A percentile compares a stretch with the other conserved stretches of the same genome.
These are phyloP conservation scores for Phytophthora brassicae DNA, from an alignment of 352 stramenopile genomes.

Conservation along the genomic window DNA sequence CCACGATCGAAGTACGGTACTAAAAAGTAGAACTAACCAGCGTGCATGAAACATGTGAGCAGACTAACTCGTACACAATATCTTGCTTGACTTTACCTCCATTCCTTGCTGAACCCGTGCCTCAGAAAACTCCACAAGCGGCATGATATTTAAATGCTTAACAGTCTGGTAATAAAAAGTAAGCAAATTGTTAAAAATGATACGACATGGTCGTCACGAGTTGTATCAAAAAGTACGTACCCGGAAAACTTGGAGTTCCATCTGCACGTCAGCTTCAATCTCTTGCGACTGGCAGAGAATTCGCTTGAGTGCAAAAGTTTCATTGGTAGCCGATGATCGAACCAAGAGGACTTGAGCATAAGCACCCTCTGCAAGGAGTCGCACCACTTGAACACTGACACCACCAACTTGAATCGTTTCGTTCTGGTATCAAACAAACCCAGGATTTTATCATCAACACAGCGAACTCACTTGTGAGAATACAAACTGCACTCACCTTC, in stretches of 20 bases:
- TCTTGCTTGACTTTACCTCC: conserved; percentile 57
- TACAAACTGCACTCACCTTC: conserved; percentile 42
- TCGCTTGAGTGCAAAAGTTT: conserved; percentile 83
- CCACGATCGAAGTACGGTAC: conserved; percentile 86
- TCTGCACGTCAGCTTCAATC: conserved; percentile 72
- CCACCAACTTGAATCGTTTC: conserved; percentile 79
- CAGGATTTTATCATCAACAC: neutral
- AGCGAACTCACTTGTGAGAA: neutral
- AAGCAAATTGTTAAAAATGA: conserved; percentile 1
- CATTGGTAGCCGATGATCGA: conserved; percentile 57
- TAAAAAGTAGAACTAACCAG: conserved; percentile 74
- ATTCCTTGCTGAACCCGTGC: conserved; percentile 62
- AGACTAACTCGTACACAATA: neutral
- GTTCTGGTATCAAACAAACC: conserved; percentile 34
- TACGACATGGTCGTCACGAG: neutral
- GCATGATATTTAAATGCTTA: conserved; percentile 82
- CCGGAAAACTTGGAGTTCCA: conserved; percentile 74
- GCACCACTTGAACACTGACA: conserved; percentile 69
- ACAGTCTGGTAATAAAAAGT: conserved; percentile 45
- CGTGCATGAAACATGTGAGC: neutral
- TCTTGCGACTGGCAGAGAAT: conserved; percentile 84
- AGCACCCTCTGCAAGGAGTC: conserved; percentile 68
- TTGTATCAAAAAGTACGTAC: conserved; percentile 44
- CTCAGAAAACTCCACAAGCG: conserved; percentile 79
- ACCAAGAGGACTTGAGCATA: conserved; percentile 86